phyloP scores from a whole-genome alignment of 305 asterid genomes.

The Plantago coronopus region DNA sequence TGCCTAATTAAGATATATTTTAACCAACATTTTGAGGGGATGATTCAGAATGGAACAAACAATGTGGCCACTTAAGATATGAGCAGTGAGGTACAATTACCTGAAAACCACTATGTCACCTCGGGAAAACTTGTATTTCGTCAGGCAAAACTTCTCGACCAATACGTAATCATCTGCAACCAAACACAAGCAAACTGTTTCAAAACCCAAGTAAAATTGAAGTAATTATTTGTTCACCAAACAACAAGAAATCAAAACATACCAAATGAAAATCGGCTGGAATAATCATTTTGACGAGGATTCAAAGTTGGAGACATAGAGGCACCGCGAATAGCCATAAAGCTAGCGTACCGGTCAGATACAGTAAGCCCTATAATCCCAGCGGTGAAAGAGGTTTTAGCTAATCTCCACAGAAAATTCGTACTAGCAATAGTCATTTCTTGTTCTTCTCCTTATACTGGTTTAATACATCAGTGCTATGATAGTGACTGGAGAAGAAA shows the following conservation, averaged over 20 bases:
- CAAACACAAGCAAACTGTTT: slow-evolving; percentile 18
- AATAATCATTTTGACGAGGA: slow-evolving; percentile 30
- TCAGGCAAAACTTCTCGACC: slow-evolving; percentile 73
- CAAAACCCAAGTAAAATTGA: neutral
- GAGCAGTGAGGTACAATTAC: slow-evolving; percentile 25
- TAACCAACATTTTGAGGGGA: too few species aligned
- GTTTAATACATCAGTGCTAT: too few species aligned
- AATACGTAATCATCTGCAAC: slow-evolving; percentile 60
- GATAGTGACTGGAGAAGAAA: too few species aligned
- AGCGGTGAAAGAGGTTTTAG: slow-evolving; percentile 45
- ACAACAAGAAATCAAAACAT: neutral
- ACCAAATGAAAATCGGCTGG: slow-evolving; percentile 44
- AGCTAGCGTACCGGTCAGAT: slow-evolving; percentile 65
- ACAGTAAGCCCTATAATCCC: slow-evolving; percentile 59
- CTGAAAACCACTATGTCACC: slow-evolving; percentile 74
- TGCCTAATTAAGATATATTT: neutral
- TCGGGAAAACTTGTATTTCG: slow-evolving; percentile 60
- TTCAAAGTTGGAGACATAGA: slow-evolving; percentile 86
- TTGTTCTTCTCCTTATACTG: too few species aligned
- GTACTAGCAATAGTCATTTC: slow-evolving; percentile 3
- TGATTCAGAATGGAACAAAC: neutral
- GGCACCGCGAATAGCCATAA: slow-evolving; percentile 61
- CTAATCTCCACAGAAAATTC: slow-evolving; percentile 40
- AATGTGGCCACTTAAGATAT: neutral
- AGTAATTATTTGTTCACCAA: neutral